Percentiles rank a stretch among this genome's conserved stretches.
phyloP scores from a whole-genome alignment of 768 basidiomycete genomes.

The Rhizopogon rudus region DNA sequence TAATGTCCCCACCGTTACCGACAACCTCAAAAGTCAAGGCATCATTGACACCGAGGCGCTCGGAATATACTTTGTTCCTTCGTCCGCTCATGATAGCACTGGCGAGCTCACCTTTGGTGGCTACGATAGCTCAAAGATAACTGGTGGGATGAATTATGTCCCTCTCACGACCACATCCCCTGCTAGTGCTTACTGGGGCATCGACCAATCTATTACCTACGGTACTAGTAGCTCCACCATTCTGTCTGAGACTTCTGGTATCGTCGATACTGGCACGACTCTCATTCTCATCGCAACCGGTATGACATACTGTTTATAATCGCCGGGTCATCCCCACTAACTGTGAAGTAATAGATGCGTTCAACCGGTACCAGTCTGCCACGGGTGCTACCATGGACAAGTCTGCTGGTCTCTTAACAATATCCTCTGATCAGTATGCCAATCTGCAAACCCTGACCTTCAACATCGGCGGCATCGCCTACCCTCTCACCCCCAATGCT shows the following conservation, averaged over 20 bases:
- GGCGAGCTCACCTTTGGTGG: conserved; percentile 27
- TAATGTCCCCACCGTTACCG: conserved; percentile 25
- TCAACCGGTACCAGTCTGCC: conserved; percentile 11
- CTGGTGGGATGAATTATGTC: conserved; percentile 14
- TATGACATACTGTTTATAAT: background rate
- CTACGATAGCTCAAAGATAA: conserved; percentile 25
- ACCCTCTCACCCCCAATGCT: conserved; percentile 20
- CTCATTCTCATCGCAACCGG: conserved; percentile 19
- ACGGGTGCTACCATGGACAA: conserved; percentile 25
- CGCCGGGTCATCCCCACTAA: background rate
- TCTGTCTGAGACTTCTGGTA: conserved; percentile 21
- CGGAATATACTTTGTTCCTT: conserved; percentile 28
- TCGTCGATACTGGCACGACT: conserved; percentile 30
- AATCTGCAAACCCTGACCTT: conserved; percentile 23
- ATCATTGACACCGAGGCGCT: conserved; percentile 24
- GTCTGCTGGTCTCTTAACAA: conserved; percentile 24
- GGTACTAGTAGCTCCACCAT: conserved; percentile 11
- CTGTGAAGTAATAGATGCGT: conserved; percentile 14
- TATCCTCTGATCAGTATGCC: conserved; percentile 20
- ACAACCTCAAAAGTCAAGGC: conserved; percentile 27
- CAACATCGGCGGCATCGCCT: conserved; percentile 14
- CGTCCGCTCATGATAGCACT: conserved; percentile 12
- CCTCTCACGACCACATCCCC: conserved; percentile 19
- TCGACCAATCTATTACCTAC: conserved; percentile 27
- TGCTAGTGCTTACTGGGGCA: conserved; percentile 25